A percentile compares a stretch with the other conserved stretches of the same genome.
phyloP scores from a whole-genome alignment of 345 rosid genomes.

The Hibiscus trionum region DNA sequence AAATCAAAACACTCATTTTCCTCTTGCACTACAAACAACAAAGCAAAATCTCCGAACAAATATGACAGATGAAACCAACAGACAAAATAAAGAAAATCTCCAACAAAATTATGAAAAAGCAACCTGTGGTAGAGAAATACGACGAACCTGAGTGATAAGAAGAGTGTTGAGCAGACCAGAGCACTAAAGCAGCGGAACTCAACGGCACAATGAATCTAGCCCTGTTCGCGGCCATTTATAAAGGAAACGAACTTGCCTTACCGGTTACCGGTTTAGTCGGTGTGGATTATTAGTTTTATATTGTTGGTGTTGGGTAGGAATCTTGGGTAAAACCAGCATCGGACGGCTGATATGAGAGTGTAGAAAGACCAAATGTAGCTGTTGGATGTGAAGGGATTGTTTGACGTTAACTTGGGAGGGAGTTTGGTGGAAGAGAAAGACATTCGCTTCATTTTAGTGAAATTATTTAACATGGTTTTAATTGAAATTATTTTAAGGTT shows the following conservation, averaged over 20 bases:
- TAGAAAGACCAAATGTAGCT: neutral
- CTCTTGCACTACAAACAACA: neutral
- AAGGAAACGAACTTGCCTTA: neutral
- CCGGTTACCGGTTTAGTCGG: neutral
- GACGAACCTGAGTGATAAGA: neutral
- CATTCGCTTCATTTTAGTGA: too few relatives aligned
- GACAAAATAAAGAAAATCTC: neutral
- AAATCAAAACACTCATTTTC: too few relatives aligned
- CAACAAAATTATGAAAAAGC: neutral
- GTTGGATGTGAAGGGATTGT: too few relatives aligned
- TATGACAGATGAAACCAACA: neutral
- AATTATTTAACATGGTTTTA: too few relatives aligned
- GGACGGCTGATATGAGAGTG: neutral
- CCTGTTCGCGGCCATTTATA: neutral
- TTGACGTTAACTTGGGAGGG: neutral
- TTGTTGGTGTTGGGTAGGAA: neutral
- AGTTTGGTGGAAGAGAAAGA: slow-evolving; percentile 25
- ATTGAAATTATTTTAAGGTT: too few relatives aligned
- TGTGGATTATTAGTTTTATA: too few relatives aligned
- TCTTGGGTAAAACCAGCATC: neutral
- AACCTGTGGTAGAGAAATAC: neutral
- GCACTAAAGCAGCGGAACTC: neutral
- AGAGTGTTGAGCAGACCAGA: neutral
- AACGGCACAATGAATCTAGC: neutral
- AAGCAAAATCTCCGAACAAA: neutral